Evolutionary conservation across 2,329 filamentous ascomycete species (phyloP).

Genomic region (Cladophialophora exuberans): DNA sequence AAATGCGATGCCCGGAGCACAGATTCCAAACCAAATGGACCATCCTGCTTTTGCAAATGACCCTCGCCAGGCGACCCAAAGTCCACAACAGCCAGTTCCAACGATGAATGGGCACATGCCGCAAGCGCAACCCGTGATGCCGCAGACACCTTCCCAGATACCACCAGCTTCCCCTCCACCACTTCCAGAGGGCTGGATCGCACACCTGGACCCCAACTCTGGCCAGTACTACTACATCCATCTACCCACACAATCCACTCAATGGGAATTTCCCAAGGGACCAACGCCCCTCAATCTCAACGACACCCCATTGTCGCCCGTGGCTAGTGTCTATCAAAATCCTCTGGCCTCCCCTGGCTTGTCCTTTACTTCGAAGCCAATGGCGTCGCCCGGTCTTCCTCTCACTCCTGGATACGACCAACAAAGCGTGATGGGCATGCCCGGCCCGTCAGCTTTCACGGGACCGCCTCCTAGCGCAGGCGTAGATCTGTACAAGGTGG

Average conservation of each 20-base stretch:
- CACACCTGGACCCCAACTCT: conserved; percentile 91
- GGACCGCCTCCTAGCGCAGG: conserved; percentile 87
- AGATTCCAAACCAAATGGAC: conserved; percentile 49
- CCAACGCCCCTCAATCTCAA: conserved; percentile 87
- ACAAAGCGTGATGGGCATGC: conserved; percentile 81
- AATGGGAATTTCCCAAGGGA: conserved; percentile 98
- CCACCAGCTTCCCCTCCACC: conserved; percentile 85
- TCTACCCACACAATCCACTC: conserved; percentile 88
- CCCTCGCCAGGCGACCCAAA: conserved; percentile 53
- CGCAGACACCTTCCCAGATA: conserved; percentile 43
- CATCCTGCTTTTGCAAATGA: conserved; percentile 95
- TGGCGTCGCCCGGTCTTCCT: conserved; percentile 80
- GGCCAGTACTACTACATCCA: conserved; percentile 99
- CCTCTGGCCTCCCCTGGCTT: conserved; percentile 71
- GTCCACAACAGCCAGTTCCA: conserved; percentile 34
- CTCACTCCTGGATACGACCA: conserved; percentile 78
- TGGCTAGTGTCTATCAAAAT: conserved; percentile 73
- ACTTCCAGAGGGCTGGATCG: conserved; percentile 96
- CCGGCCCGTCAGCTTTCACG: conserved; percentile 78
- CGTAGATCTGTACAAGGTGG: conserved; percentile 90
- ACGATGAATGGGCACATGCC: conserved; percentile 25
- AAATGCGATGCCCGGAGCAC: conserved; percentile 33
- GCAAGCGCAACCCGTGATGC: conserved; percentile 22
- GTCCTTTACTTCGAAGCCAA: conserved; percentile 61
- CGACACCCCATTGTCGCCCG: conserved; percentile 79